phyloP scores from a whole-genome alignment of 1,284 basidiomycete genomes.

The Crucibulum parvulum region DNA sequence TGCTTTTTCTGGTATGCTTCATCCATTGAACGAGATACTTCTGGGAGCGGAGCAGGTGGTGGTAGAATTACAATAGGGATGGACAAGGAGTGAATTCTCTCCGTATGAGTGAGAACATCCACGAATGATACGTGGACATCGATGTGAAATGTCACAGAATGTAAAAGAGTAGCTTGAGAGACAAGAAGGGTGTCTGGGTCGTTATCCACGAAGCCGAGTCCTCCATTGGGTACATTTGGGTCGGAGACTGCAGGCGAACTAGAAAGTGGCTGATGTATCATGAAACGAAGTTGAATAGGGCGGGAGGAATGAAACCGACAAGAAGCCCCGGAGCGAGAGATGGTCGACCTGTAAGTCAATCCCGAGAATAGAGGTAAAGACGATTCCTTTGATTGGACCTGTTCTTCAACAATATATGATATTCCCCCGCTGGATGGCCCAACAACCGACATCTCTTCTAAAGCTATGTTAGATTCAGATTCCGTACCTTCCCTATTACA shows the following conservation, averaged over 20 bases:
- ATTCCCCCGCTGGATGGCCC: conserved; percentile 22
- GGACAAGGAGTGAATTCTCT: conserved; percentile 62
- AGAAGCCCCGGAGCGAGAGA: conserved; percentile 79
- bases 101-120: conserved; percentile 67
- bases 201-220: conserved; percentile 52
- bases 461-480: conserved; percentile 32
- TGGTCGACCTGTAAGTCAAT: conserved; percentile 53
- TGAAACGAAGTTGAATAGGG: conserved; percentile 71
- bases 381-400: conserved; percentile 41
- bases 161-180: conserved; percentile 77
- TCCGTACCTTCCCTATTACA: conserved; percentile 41
- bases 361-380: conserved; percentile 44
- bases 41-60: conserved; percentile 74
- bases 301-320: conserved; percentile 79
- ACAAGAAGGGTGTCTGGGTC: conserved; percentile 75
- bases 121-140: conserved; percentile 75
- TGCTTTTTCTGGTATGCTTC: conserved; percentile 85
- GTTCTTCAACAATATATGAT: conserved; percentile 4
- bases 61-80: conserved; percentile 77
- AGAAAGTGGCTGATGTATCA: conserved; percentile 67
- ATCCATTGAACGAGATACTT: conserved; percentile 72
- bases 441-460: conserved; percentile 12
- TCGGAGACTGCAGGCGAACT: conserved; percentile 57
- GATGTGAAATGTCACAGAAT: conserved; percentile 72
- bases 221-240: conserved; percentile 45